Percentiles rank a stretch among this genome's conserved stretches.
These are phyloP conservation scores for Collybia mongolica DNA, from an alignment of 768 basidiomycete genomes.

Conservation along the genomic window DNA sequence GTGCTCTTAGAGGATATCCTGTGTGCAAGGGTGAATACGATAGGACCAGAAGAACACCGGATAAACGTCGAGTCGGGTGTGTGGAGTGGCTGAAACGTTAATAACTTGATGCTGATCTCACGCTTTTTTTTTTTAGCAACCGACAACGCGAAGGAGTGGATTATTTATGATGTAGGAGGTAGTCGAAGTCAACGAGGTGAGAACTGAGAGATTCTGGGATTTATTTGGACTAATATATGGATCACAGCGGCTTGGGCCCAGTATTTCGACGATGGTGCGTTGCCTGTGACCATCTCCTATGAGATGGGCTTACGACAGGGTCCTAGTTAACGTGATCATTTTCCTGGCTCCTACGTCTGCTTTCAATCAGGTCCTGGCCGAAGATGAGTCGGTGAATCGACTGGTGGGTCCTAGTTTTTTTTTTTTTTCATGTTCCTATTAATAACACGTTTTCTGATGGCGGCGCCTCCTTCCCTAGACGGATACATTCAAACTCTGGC, in stretches of 20 bases:
- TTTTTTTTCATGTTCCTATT: not conserved
- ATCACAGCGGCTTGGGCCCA: slow-evolving; percentile 62
- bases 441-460: not conserved
- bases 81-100: slow-evolving; percentile 3
- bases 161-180: slow-evolving; percentile 69
- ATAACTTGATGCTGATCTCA: slow-evolving; percentile 66
- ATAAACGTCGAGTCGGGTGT: slow-evolving; percentile 47
- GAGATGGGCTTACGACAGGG: not conserved
- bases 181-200: slow-evolving; percentile 54
- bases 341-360: slow-evolving; percentile 66
- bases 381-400: slow-evolving; percentile 58
- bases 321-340: slow-evolving; percentile 58
- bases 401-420: slow-evolving; percentile 38
- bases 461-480: slow-evolving; percentile 28
- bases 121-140: slow-evolving; percentile 9
- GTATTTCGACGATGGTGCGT: slow-evolving; percentile 64
- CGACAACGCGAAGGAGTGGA: slow-evolving; percentile 47
- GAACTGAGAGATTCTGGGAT: slow-evolving; percentile 6
- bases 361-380: slow-evolving; percentile 62
- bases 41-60: slow-evolving; percentile 63
- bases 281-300: not conserved
- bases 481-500: slow-evolving; percentile 60
- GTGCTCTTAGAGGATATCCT: slow-evolving; percentile 53
- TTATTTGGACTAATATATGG: not conserved
- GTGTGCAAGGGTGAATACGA: slow-evolving; percentile 60